Base-by-base conservation (phyloP, 768 basidiomycete species). In the Russula sp. region DNA sequence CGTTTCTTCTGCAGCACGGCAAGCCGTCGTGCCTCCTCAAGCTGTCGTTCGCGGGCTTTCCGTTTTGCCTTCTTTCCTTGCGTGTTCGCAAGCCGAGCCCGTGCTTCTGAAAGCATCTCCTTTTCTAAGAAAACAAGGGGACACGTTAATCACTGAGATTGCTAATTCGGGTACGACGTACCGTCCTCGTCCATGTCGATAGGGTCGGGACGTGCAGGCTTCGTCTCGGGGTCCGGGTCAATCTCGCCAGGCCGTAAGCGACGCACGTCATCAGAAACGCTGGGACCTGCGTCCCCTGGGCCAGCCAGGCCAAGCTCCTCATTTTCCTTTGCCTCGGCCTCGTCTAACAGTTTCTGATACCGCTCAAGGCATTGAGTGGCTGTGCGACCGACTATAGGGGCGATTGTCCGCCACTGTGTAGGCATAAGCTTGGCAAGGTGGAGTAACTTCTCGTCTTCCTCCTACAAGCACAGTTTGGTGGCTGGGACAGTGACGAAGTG, bases 161-260 rank as follows among this genome's bases (percentile, higher is more conserved):
- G 39, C 11, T 32, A 56, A 37, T 22, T 49, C 32, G 55, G 13
- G 40, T 20, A 32, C 2, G 2, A 77, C 83, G 62, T 66, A 89
- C 92, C 95, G 72, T 98, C 97, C 77, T 99, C 97, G 72, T 99
- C 97, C 97, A 99, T 99, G 76, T 99, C 97, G 69, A 98, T 98
- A 6, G 97, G 97, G 77, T 99, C 97, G 6, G 97, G 97, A 32
- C 97, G 84, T 11, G 97, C 97, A 53, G 97, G 94, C 71, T 98
- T 95, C 10, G 95, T 97, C 76, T 99, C 97, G 14, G 97, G 97
- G 76, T 99, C 95, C 6, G 96, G 95, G 74, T 99, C 97, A 63
- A 99, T 96, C 76, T 98, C 97, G 49, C 97, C 97, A 8, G 97
- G 94, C 55, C 94, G 81, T 65, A 99, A 77, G 64, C 86, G 82